Base-by-base conservation (phyloP, 768 basidiomycete genomes). In the Coprinopsis strossmayeri region DNA sequence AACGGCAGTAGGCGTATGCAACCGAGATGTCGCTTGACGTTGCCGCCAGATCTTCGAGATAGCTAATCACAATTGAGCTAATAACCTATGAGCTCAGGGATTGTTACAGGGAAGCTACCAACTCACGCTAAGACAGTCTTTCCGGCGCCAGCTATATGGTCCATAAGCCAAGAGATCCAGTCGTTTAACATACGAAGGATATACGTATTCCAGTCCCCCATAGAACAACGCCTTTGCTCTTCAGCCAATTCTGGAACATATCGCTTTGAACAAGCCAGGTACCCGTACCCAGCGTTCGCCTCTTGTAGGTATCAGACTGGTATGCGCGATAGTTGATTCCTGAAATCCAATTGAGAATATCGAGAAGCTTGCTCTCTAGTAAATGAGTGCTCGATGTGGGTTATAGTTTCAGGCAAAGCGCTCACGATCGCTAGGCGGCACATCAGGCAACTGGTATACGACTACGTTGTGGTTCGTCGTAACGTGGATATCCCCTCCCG, bases 51-150 rank as follows among this genome's bases (percentile, higher is more conserved):
- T n/a, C n/a, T n/a, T 38, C 15, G 17, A 48, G 35, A 23, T 48
- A 21, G 2, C n/a, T 3, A 9, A 39, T 37, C 5, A 37, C 34
- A 17, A 39, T 38, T 5, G 46, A 38, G 13, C 46, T 48, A 18
- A 3, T 23, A 23, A 11, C n/a, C n/a, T n/a, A n/a, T n/a, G 24
- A 20, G 32, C n/a, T n/a, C 3, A 38, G 37, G n/a, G 3, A 4
- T 3, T 7, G 4, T 12, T 15, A 5, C 18, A n/a, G n/a, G 10
- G 5, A 7, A 17, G 5, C 9, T 18, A 13, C 3, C 21, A 3
- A 38, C 46, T 5, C 20, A 48, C 46, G 46, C 18, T 2, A 48
- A 20, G 7, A 48, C 18, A 10, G 46, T 48, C 20, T 48, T 48
- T 2, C 46, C 46, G 11, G 46, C 34, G 20, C 46, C 46, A 39